Base-by-base conservation (phyloP, 2,329 filamentous ascomycete genomes). In the Zopfia rhizophila region DNA sequence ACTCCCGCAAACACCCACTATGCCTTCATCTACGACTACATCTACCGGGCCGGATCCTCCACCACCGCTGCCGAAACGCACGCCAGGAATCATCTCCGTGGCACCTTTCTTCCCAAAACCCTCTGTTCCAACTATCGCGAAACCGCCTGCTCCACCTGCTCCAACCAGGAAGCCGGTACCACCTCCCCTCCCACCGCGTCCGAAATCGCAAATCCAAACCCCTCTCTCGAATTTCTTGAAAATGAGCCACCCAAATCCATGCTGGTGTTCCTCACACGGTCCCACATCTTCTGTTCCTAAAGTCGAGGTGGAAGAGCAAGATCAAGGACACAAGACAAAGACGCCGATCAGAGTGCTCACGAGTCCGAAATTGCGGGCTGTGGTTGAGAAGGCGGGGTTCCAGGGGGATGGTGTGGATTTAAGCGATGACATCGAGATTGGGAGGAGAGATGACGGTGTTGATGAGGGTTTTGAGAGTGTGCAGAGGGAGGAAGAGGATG, bases 211-310 rank as follows among this genome's bases (percentile, higher is more conserved):
- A n/a, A 24, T 23, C 17, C 32, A 7, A 12, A n/a, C 29, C 16
- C 24, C 16, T 7, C 25, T 0, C 38, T 42, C 22, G 1, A 37
- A 48, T 2, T 65, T 64, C 37, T 44, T 64, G 14, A 37, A 38
- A 14, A 53, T 58, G 45, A 60, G 62, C 3, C 60, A 65, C 35
- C 51, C 56, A 4, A 44, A 51, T 17, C 47, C 51, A 10, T 65
- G 62, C 32, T 65, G 62, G 62, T 65, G 62, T 29, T 16, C 17
- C 13, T 36, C 17, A 7, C 42, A 40, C 24, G 12, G n/a, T 32
- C 11, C 13, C 5, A 12, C 14, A 30, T 13, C 21, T 28, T 18
- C 21, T 17, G 14, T 7, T 17, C 22, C n/a, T 14, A 25, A 6
- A 32, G n/a, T 16, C 7, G 36, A 14, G 5, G 16, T 14, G 13